Evolutionary conservation across 441 rosid species (phyloP).

Genomic region (Pelargonium citronellum): DNA sequence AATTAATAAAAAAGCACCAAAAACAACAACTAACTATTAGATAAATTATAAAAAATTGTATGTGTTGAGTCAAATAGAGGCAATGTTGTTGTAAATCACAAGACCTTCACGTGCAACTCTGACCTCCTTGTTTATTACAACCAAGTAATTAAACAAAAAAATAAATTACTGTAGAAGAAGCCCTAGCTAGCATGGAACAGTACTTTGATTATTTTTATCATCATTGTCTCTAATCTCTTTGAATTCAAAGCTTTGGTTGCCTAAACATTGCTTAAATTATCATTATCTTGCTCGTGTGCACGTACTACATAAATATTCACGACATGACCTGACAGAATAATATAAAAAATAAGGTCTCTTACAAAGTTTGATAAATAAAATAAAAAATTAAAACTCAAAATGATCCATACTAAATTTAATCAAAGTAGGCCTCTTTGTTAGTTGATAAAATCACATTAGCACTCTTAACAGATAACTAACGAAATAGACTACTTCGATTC

Average conservation of each 20-base stretch:
- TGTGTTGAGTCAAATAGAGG: slow-evolving; percentile 30
- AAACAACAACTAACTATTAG: no score
- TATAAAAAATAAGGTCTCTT: no score
- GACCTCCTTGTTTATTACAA: slow-evolving; percentile 26
- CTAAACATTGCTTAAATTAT: not conserved
- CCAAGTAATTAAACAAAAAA: no score
- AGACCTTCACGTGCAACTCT: slow-evolving; percentile 81
- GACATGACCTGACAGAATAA: not conserved
- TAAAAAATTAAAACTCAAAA: no score
- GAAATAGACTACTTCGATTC: no score
- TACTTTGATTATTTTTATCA: slow-evolving; percentile 24
- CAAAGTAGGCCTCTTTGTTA: no score
- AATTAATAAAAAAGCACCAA: no score
- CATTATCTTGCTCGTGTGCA: slow-evolving; percentile 1
- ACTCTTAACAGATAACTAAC: no score
- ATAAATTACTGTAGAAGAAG: slow-evolving; percentile 5
- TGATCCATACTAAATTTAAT: no score
- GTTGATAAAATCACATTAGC: no score
- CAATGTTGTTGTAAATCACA: slow-evolving; percentile 53
- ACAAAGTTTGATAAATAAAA: no score
- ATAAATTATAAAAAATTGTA: not conserved
- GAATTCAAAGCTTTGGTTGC: not conserved
- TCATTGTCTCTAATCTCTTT: not conserved
- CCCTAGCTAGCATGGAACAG: slow-evolving; percentile 6
- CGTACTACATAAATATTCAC: not conserved